Base-by-base conservation (phyloP, 1,284 basidiomycete species). In the Ceratobasidium sp. region DNA sequence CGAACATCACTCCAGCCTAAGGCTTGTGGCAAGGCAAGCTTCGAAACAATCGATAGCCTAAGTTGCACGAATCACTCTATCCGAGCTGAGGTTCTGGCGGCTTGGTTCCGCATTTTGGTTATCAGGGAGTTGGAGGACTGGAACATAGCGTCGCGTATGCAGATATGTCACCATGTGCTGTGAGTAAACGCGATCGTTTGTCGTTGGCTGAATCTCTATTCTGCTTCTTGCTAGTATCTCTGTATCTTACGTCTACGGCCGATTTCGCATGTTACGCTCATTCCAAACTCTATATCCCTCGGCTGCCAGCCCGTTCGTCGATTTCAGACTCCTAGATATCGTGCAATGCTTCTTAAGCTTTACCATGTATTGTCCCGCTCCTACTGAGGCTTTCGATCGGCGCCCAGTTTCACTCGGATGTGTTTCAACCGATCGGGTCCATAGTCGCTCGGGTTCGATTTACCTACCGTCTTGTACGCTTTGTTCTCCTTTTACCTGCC, bases 121-220 rank as follows among this genome's bases (percentile, higher is more conserved):
- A 41, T 74, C 38, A 41, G 71, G 20, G 35, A 46, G 23, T 8
- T 16, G 12, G 60, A 16, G 6, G 71, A 74, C 48, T 74, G 71
- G 71, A 35, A 52, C 2, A 20, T 27, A 18, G 33, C 46, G 6
- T 20, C 16, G 6, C 10, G 18, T 6, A 23, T 74, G 59, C 20
- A 38, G 8, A 65, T 74, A 74, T 48, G 38, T 30, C 14, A 20
- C 27, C 27, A 74, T 64, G 54, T 74, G n/a, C 27, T 65, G 71
- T 74, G 41, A 74, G 71, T 74, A n/a, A 48, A 7, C 8, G 33
- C 20, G 69, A 5, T 16, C 20, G 44, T 59, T 70, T 4, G 8
- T 65, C 8, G 23, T n/a, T 20, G n/a, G 68, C 35, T 57, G 41
- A 57, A 41, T 27, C 54, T 35, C 33, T 38, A 20, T 35, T 60